Evolutionary conservation across 441 rosid genomes (phyloP).

Genomic region (Manihot esculenta): DNA sequence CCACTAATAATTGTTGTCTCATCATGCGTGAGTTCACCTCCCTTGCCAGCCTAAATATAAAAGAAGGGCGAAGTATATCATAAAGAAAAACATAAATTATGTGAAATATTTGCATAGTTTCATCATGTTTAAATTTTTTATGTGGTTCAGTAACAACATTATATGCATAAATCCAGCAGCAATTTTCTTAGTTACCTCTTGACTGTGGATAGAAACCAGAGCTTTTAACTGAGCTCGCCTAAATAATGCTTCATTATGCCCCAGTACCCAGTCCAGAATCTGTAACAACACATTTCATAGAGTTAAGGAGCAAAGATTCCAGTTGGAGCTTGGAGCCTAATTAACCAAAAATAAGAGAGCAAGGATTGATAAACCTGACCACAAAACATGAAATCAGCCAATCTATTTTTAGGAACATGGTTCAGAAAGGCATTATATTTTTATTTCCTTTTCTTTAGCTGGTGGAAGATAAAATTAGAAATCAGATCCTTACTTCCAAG

Average conservation of each 20-base stretch:
- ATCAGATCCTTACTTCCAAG: background rate
- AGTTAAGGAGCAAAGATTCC: conserved; percentile 2
- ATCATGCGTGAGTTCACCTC: conserved; percentile 98
- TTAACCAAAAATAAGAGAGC: too few relatives aligned
- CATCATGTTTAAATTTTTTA: conserved; percentile 5
- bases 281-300: conserved; percentile 32
- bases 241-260: conserved; percentile 86
- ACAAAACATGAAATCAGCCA: background rate
- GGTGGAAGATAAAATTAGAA: background rate
- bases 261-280: conserved; percentile 84
- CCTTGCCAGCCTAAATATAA: conserved; percentile 84
- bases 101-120: conserved; percentile 12
- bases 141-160: background rate
- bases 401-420: background rate
- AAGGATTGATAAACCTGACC: background rate
- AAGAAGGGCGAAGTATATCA: conserved; percentile 10
- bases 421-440: background rate
- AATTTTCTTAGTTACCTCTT: conserved; percentile 60
- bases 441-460: background rate
- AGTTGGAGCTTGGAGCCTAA: too few relatives aligned
- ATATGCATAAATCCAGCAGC: background rate
- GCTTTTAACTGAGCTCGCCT: conserved; percentile 95
- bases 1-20: conserved; percentile 97
- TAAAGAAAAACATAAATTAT: conserved; percentile 15
- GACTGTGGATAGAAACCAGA: conserved; percentile 87